Evolutionary conservation across 2,329 filamentous ascomycete species (phyloP).

Genomic region (Fusarium buharicum): DNA sequence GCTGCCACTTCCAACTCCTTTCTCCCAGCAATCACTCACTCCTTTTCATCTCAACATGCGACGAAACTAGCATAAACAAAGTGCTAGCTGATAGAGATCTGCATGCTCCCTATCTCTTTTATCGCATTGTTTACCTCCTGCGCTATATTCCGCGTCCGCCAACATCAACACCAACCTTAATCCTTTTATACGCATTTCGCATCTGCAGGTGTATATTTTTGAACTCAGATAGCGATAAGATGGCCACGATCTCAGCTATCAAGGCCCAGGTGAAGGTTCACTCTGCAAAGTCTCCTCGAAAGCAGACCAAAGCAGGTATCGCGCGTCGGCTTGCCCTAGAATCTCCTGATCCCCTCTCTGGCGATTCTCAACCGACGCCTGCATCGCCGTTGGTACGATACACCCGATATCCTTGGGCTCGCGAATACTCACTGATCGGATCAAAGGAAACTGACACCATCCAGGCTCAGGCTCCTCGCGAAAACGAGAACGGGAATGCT

Average conservation of each 20-base stretch:
- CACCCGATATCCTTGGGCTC: neutral
- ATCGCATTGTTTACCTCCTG: too few relatives aligned
- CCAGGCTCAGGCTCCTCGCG: neutral
- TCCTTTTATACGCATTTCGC: neutral
- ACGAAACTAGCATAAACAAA: neutral
- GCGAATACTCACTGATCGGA: neutral
- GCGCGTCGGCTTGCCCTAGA: neutral
- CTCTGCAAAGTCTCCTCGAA: neutral
- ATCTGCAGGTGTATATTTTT: neutral
- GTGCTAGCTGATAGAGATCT: too few relatives aligned
- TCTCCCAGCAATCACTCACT: neutral
- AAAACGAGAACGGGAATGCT: neutral
- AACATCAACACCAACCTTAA: conserved; percentile 2
- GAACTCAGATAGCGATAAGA: neutral
- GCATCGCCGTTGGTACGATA: neutral
- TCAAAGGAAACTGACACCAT: neutral
- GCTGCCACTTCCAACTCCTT: conserved; percentile 7
- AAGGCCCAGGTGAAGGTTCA: neutral
- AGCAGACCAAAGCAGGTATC: neutral
- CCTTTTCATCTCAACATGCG: neutral
- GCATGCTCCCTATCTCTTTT: too few relatives aligned
- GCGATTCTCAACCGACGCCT: neutral
- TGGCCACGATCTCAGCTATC: conserved; percentile 1
- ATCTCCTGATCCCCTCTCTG: neutral
- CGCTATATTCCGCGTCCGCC: too few relatives aligned